Evolutionary conservation across 306 rosid genomes (phyloP).

Genomic region (Adenanthera pavonina): DNA sequence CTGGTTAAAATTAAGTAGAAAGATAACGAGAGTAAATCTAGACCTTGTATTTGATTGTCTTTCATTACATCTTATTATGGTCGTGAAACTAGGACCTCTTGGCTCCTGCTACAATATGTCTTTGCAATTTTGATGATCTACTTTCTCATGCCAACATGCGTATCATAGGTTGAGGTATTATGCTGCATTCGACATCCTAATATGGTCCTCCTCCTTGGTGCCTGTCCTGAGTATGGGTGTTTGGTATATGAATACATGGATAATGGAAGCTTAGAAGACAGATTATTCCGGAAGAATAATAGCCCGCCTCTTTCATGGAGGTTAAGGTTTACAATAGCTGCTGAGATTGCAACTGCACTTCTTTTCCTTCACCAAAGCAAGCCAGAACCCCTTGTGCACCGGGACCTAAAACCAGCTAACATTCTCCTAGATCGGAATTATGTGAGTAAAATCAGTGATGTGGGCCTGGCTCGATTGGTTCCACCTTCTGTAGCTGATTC

Average conservation of each 20-base stretch:
- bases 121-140: slow-evolving; percentile 22
- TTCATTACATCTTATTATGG: slow-evolving; percentile 16
- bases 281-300: slow-evolving; percentile 65
- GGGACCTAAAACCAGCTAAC: slow-evolving; percentile 96
- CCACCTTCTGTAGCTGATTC: slow-evolving; percentile 76
- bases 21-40: neutral
- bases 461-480: slow-evolving; percentile 87
- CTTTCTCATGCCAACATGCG: slow-evolving; percentile 21
- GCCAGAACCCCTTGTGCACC: slow-evolving; percentile 95
- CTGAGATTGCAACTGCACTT: slow-evolving; percentile 86
- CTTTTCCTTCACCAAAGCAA: slow-evolving; percentile 94
- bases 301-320: slow-evolving; percentile 76
- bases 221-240: slow-evolving; percentile 94
- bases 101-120: neutral
- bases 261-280: slow-evolving; percentile 92
- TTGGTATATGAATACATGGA: slow-evolving; percentile 90
- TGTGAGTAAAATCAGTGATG: slow-evolving; percentile 89
- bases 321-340: slow-evolving; percentile 74
- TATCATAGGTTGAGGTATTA: slow-evolving; percentile 79
- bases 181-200: slow-evolving; percentile 87
- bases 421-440: slow-evolving; percentile 79
- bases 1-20: neutral
- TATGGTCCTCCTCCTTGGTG: slow-evolving; percentile 98
- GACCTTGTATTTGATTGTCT: neutral
- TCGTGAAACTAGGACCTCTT: neutral